Evolutionary conservation across 176 grass and related monocot species (phyloP).

Genomic region (Rhynchospora breviuscula): DNA sequence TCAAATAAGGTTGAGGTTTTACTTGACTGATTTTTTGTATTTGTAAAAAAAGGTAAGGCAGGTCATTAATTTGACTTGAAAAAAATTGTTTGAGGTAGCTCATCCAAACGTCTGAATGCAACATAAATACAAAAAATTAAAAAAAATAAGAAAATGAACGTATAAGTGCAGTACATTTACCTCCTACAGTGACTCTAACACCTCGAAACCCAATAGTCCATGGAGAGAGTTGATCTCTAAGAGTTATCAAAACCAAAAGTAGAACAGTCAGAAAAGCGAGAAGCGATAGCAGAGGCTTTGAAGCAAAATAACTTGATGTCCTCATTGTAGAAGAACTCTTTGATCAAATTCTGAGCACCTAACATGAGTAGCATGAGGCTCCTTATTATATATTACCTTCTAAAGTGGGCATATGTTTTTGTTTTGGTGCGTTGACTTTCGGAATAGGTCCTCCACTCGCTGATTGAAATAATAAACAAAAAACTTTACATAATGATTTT

Average conservation of each 20-base stretch:
- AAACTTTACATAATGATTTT: too few species aligned
- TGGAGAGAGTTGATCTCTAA: neutral
- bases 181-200: slow-evolving; percentile 4
- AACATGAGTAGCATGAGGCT: too few species aligned
- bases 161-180: neutral
- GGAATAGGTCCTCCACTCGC: too few species aligned
- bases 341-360: neutral
- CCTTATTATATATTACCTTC: neutral
- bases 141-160: neutral
- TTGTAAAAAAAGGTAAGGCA: neutral
- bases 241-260: neutral
- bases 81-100: neutral
- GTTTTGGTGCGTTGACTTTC: too few species aligned
- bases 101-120: neutral
- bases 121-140: neutral
- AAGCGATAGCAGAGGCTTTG: neutral
- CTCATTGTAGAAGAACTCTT: neutral
- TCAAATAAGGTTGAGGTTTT: too few species aligned
- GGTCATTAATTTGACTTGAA: neutral
- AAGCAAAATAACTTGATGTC: neutral
- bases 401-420: neutral
- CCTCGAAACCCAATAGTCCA: neutral
- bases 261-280: neutral
- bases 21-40: neutral
- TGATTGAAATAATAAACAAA: too few species aligned